phyloP scores from a whole-genome alignment of 176 grass and related monocot species.

The Phragmites australis region DNA sequence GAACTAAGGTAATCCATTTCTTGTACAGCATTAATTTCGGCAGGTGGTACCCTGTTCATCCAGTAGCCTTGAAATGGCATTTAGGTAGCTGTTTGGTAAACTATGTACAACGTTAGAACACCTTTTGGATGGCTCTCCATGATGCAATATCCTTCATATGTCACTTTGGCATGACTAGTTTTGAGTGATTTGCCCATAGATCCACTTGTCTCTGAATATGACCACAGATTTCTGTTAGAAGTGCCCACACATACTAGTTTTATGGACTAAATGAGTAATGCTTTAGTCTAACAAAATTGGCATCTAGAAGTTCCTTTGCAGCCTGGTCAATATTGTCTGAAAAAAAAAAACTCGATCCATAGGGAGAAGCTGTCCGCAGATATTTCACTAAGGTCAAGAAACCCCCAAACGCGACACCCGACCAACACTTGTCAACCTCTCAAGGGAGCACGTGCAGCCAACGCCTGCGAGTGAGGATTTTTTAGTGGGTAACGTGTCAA shows the following conservation, averaged over 20 bases:
- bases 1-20: no score
- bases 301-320: conserved; percentile 96
- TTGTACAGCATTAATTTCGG: no score
- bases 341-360: no score
- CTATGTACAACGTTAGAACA: conserved; percentile 41
- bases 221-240: conserved; percentile 40
- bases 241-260: conserved; percentile 7
- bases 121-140: conserved; percentile 88
- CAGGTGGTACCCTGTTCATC: conserved; percentile 16
- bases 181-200: conserved; percentile 96
- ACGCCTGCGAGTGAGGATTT: no score
- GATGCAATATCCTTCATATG: conserved; percentile 77
- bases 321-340: conserved; percentile 86
- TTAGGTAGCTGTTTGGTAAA: conserved; percentile 7
- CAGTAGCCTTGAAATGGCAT: conserved; percentile 23
- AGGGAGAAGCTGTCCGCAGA: no score
- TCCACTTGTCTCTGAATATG: conserved; percentile 70
- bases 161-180: conserved; percentile 75
- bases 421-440: no score
- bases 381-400: no score
- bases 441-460: no score
- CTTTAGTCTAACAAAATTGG: conserved; percentile 66
- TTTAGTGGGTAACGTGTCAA: no score
- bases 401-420: no score
- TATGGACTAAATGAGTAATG: conserved; percentile 15